Evolutionary conservation across 176 grass and related monocot genomes (phyloP), one percentile per base, ranked within the genome.

Genomic region (Chrysopogon serrulatus): DNA sequence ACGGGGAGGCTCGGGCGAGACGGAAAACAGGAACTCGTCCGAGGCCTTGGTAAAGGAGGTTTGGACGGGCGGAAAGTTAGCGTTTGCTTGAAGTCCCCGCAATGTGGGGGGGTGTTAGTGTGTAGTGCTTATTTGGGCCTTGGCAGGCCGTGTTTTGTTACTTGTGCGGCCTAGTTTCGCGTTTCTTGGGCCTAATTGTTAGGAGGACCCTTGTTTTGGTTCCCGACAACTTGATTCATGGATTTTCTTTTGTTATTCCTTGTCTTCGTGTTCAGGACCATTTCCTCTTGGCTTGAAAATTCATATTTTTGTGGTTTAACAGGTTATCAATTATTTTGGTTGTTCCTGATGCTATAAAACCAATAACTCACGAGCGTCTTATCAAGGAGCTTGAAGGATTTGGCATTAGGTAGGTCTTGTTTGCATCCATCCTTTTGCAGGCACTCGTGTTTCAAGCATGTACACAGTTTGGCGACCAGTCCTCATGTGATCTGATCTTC

Each of bases 321-420:
- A 99, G 96, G 96, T 99, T 76, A 96, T 99, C 87, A 99, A 93
- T 94, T 75, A 96, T 99, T 84, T 65, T 99, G 74, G 96, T 99
- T 72, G 93, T 99, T 74, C 96, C 96, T 63, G 93, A 99, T 69
- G 93, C 96, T 34, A 99, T 96, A 57, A 99, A 99, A 79, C 96
- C 96, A 42, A 99, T 99, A 80, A 99, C 96, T 76, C 96, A 99
- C 83, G n/a, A 99, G 68, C 85, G 96, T 57, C 89, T 99, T 51
- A 99, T 99, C 74, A 91, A 99, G 76, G 96, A n/a, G n/a, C 93
- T 99, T 3, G 93, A 99, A 85, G 96, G 93, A 56, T 99, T 99
- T 88, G 96, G 96, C 62, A 99, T 99, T 78, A 90, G 96, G 96
- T 99, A 84, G 70, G 7, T 54, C 53, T 74, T 15, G 11, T 59